Conservation (phyloP, 495 filamentous ascomycete species). For the Penicillium malachiteum region DNA sequence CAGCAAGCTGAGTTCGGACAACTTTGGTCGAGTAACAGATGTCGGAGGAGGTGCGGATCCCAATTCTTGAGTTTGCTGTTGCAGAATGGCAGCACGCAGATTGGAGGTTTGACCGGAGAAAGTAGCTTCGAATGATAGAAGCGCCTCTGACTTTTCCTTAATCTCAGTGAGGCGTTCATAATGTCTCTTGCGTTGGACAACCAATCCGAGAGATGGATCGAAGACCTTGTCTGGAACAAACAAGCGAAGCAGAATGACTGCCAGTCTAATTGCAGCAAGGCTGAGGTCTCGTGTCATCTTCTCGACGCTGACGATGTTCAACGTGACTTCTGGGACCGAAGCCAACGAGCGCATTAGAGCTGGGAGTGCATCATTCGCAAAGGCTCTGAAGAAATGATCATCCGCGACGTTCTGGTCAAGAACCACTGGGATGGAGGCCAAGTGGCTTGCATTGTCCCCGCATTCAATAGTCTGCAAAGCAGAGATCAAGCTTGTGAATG, state of each 20-base stretch:
- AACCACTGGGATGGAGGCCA: slow-evolving; percentile 4
- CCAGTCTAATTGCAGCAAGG: slow-evolving; percentile 37
- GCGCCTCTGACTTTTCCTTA: slow-evolving; percentile 53
- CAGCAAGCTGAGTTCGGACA: slow-evolving; percentile 65
- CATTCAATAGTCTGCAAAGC: slow-evolving; percentile 25
- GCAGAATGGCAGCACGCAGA: slow-evolving; percentile 57
- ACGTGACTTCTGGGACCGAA: background rate
- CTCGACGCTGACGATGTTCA: slow-evolving; percentile 1
- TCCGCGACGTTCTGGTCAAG: slow-evolving; percentile 25
- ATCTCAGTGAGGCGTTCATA: slow-evolving; percentile 54
- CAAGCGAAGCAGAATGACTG: slow-evolving; percentile 58
- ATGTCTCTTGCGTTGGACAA: slow-evolving; percentile 68
- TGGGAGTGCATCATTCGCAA: slow-evolving; percentile 35
- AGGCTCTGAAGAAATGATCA: slow-evolving; percentile 36
- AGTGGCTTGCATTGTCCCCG: slow-evolving; percentile 14
- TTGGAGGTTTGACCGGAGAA: slow-evolving; percentile 69
- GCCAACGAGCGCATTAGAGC: slow-evolving; percentile 30
- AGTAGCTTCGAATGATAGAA: slow-evolving; percentile 61
- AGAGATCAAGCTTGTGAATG: slow-evolving; percentile 25
- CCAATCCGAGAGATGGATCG: slow-evolving; percentile 79
- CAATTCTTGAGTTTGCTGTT: slow-evolving; percentile 57
- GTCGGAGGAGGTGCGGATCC: slow-evolving; percentile 61
- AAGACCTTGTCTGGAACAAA: slow-evolving; percentile 84
- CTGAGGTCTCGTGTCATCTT: slow-evolving; percentile 25
- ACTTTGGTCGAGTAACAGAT: slow-evolving; percentile 69